Base-by-base conservation (phyloP, 179 eudicot species). In the Spergularia azorica region DNA sequence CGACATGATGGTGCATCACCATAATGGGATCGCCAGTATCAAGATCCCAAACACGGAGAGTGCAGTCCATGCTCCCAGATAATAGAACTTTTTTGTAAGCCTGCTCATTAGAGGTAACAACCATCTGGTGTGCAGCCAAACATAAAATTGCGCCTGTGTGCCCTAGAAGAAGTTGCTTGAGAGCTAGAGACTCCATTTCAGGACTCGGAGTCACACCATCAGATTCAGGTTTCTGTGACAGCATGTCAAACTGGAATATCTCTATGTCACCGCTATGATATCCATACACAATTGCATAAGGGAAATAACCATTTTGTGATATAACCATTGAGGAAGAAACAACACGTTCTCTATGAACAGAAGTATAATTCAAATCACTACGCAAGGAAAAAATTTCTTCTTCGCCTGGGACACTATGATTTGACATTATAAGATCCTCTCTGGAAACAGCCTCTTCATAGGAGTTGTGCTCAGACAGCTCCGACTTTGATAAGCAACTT, bases 1-100 rank as follows among this genome's bases (percentile, higher is more conserved):
- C 92, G 50, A 95, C 94, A 88, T 95, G 99, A 81, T 95, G 99
- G 86, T 90, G 99, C 97, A 95, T 78, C 75, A 91, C 88, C 57
- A 77, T 82, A 41, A 93, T 84, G 39, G 82, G 84, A 80, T 78
- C 80, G 70, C 89, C 82, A 76, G 94, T 83, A 74, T 89, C 92
- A 79, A 93, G 90, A 87, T 95, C 93, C 99, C 99, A 95, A 62
- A 95, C 67, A 73, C 97, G 91, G 75, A 95, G 77, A 18, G 99
- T 93, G 77, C 96, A 91, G 79, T 95, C 99, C 86, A 83, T 81
- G 82, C 99, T 91, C 76, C 99, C 99, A 15, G 99, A 95, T 73
- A 95, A 69, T 77, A 95, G 62, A 39, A 93, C 83, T 63, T 84
- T 87, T 43, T 56, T 83, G 74, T 75, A 87, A 58, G 72, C 62